Base-by-base conservation (phyloP, 2,329 filamentous ascomycete species). In the Fusarium papillatum region DNA sequence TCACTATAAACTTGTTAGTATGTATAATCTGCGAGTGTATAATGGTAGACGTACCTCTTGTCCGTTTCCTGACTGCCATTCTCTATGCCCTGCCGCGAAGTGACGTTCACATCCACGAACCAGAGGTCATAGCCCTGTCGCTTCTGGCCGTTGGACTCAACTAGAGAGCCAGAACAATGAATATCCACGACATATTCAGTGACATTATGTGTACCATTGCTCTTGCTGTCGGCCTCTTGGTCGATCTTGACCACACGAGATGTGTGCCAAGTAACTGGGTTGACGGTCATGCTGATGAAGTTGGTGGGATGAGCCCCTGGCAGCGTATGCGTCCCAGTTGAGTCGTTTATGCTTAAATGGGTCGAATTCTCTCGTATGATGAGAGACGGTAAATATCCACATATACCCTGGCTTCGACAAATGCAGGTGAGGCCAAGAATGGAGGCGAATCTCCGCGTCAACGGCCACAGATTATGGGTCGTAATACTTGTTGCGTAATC, bases 321-420 rank as follows among this genome's bases (percentile, higher is more conserved):
- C 31, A 36, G 55, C 31, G 55, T 36, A 60, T 60, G 26, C 22
- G 34, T 39, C 55, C 31, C n/a, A 13, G 55, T 19, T 17, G 34
- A 60, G 55, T 22, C 29, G 53, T 57, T 36, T 39, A 61, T 61
- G 31, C 57, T 61, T 39, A 61, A 39, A 61, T 57, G 53, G 22
- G 57, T n/a, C 57, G 36, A 24, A 22, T 39, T 36, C 22, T 26
- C 34, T 61, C 57, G 34, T 39, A 61, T 61, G 22, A 61, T 61
- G 17, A 19, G 4, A 22, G 17, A 31, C 53, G 19, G 53, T 31
- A 19, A 55, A 31, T 55, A 55, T 22, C 29, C 53, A 34, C 53
- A 57, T 16, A 31, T 34, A 57, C 53, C 53, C 53, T 57, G 29
- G 53, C 8, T 16, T 34, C 29, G 29, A 5, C 29, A 10, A 14